A percentile compares a stretch with the other conserved stretches of the same genome.
Conservation (phyloP, 179 eudicot genomes). For the Beta lomatogona region DNA sequence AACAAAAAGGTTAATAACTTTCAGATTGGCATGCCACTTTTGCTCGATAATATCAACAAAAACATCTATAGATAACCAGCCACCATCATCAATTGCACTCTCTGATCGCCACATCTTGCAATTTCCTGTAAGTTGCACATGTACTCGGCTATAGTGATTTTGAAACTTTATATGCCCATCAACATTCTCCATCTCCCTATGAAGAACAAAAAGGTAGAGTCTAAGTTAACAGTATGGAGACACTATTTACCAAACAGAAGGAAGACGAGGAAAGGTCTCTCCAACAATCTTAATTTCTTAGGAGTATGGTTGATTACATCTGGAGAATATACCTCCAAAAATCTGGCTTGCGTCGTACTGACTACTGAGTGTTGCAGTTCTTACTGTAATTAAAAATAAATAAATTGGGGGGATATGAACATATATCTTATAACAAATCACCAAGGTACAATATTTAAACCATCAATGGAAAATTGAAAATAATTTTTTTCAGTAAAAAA, state of each 20-base stretch:
- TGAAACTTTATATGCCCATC: slow-evolving; percentile 85
- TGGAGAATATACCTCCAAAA: not conserved
- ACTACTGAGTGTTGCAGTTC: not conserved
- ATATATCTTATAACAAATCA: not conserved
- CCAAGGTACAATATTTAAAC: not conserved
- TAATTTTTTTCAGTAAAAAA: not conserved
- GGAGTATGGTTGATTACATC: not conserved
- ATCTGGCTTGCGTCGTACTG: not conserved
- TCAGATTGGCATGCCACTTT: slow-evolving; percentile 94
- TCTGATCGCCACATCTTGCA: slow-evolving; percentile 92
- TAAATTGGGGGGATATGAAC: not conserved
- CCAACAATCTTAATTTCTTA: not conserved
- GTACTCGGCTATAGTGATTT: slow-evolving; percentile 79
- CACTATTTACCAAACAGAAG: not conserved
- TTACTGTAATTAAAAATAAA: not conserved
- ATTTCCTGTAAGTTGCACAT: slow-evolving; percentile 83
- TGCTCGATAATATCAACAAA: slow-evolving; percentile 91
- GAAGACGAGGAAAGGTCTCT: not conserved
- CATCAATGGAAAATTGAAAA: not conserved
- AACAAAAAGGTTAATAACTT: slow-evolving; percentile 73
- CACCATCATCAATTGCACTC: slow-evolving; percentile 67
- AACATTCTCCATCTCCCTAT: slow-evolving; percentile 84
- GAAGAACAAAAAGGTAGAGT: slow-evolving; percentile 17
- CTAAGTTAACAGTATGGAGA: slow-evolving; percentile 18
- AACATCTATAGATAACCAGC: slow-evolving; percentile 91